A percentile compares a stretch with the other conserved stretches of the same genome.
Conservation (phyloP, 2,329 filamentous ascomycete genomes). For the Talaromyces sp. region DNA sequence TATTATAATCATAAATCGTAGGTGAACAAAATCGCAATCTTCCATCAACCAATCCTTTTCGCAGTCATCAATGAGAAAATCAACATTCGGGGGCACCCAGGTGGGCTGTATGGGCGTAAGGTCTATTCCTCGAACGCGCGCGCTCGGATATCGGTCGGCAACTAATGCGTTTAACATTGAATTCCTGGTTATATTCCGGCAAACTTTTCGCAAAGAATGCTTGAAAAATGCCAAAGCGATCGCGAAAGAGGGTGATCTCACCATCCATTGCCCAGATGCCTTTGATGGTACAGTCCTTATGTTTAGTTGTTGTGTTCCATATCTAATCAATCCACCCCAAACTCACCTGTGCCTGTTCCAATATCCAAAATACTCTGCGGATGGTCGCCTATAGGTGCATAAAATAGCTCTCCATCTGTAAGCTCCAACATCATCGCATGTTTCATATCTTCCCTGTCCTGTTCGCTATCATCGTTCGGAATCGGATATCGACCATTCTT, state of each 20-base stretch:
- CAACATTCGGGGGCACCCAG: conserved; percentile 17
- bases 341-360: conserved; percentile 27
- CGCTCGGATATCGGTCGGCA: conserved; percentile 14
- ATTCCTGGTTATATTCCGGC: background rate
- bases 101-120: conserved; percentile 15
- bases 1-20: conserved; percentile 15
- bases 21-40: conserved; percentile 14
- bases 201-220: background rate
- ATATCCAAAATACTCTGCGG: conserved; percentile 15
- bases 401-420: conserved; percentile 11
- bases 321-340: background rate
- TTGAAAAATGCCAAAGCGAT: background rate
- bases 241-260: background rate
- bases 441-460: conserved; percentile 16
- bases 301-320: background rate
- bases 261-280: conserved; percentile 17
- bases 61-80: conserved; percentile 16
- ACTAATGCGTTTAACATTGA: conserved; percentile 1
- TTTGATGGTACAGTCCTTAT: background rate
- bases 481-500: conserved; percentile 16
- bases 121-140: conserved; percentile 47
- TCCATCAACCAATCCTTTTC: conserved; percentile 14
- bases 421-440: conserved; percentile 19
- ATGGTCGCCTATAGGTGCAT: conserved; percentile 12
- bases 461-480: conserved; percentile 17